Evolutionary conservation across 371 early-diverging fungal genomes (phyloP).

Genomic region (Capillidium rhysosporum): DNA sequence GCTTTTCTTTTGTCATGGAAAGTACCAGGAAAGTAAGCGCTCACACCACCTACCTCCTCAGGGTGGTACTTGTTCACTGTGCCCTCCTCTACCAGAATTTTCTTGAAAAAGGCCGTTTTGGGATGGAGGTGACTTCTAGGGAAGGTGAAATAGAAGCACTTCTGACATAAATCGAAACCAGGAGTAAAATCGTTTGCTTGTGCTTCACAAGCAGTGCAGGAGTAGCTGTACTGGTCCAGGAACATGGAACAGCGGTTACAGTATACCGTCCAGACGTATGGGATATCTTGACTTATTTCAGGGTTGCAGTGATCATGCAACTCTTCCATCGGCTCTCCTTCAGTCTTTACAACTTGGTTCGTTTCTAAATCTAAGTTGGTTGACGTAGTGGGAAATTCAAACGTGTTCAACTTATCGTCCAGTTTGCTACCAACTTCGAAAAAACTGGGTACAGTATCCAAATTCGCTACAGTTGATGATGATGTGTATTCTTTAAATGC

Average conservation of each 20-base stretch:
- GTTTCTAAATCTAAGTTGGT: not conserved
- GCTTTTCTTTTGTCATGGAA: conserved; percentile 9
- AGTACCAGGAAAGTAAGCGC: conserved; percentile 27
- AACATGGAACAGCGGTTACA: conserved; percentile 10
- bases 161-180: conserved; percentile 13
- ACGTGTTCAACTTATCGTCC: not conserved
- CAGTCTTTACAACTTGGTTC: not conserved
- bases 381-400: not conserved
- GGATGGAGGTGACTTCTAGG: conserved; percentile 61
- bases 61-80: conserved; percentile 23
- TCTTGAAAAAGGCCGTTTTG: conserved; percentile 48
- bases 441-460: not conserved
- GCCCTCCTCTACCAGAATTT: conserved; percentile 30
- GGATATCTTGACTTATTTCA: not conserved
- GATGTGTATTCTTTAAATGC: no score
- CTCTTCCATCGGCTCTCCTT: not conserved
- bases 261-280: conserved; percentile 9
- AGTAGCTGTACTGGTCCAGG: conserved; percentile 28
- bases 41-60: conserved; percentile 34
- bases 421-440: not conserved
- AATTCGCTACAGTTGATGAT: not conserved
- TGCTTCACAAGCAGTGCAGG: conserved; percentile 64
- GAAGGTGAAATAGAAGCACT: conserved; percentile 53
- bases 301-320: not conserved
- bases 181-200: conserved; percentile 23